Percentiles rank a stretch among this genome's conserved stretches.
phyloP scores from a whole-genome alignment of 495 filamentous ascomycete species.

The Hypomontagnella submonticulosa region DNA sequence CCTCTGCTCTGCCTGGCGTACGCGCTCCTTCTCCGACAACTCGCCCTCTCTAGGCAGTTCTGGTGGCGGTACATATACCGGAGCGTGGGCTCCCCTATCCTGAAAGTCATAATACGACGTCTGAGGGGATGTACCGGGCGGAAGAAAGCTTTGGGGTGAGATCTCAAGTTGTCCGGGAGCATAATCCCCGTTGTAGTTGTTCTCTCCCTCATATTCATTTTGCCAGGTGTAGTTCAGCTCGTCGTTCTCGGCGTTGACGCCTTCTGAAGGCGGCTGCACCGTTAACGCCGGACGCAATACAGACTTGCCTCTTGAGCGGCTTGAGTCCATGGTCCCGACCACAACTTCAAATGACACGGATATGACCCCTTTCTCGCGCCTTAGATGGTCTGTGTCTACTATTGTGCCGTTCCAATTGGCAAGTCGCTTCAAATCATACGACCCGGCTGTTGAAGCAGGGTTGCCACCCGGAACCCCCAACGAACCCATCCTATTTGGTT shows the following conservation, averaged over 20 bases:
- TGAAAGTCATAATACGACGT: slow-evolving; percentile 49
- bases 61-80: slow-evolving; percentile 64
- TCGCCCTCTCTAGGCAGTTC: slow-evolving; percentile 63
- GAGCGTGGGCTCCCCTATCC: slow-evolving; percentile 38
- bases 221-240: slow-evolving; percentile 48
- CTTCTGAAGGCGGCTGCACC: slow-evolving; percentile 37
- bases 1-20: slow-evolving; percentile 72
- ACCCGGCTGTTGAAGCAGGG: slow-evolving; percentile 41
- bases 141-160: slow-evolving; percentile 40
- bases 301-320: slow-evolving; percentile 66
- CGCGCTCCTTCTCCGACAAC: slow-evolving; percentile 74
- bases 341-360: slow-evolving; percentile 84
- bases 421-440: slow-evolving; percentile 50
- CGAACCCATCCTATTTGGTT: slow-evolving; percentile 67
- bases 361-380: slow-evolving; percentile 88
- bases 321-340: slow-evolving; percentile 87
- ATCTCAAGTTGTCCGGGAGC: slow-evolving; percentile 29
- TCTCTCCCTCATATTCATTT: slow-evolving; percentile 41
- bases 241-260: slow-evolving; percentile 36
- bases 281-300: slow-evolving; percentile 47
- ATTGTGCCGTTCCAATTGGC: slow-evolving; percentile 76
- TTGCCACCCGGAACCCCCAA: slow-evolving; percentile 62
- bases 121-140: slow-evolving; percentile 39
- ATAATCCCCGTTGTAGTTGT: slow-evolving; percentile 44
- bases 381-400: slow-evolving; percentile 87